These are phyloP conservation scores for Eragrostis nindensis DNA, from an alignment of 176 grass and related monocot species.

Conservation along the genomic window DNA sequence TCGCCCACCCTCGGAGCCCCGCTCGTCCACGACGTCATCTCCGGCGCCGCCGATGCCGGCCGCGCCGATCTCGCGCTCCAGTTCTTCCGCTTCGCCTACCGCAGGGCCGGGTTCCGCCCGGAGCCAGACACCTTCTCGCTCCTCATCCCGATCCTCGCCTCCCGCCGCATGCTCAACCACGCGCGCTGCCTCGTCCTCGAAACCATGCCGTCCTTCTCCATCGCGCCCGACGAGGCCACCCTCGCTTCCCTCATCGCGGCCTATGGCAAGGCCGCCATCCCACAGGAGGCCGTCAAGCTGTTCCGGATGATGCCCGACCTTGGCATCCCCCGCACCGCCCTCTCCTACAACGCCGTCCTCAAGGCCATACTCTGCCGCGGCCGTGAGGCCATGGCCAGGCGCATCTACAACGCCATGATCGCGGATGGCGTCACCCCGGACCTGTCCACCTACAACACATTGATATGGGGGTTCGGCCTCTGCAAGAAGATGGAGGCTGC, in stretches of 20 bases:
- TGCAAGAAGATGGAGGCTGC: constrained; percentile 77
- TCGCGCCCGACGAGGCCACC: constrained; percentile 68
- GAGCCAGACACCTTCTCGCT: constrained; percentile 60
- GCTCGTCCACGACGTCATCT: constrained; percentile 74
- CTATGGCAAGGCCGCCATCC: constrained; percentile 72
- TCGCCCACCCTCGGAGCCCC: constrained; percentile 46
- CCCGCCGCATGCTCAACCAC: constrained; percentile 87
- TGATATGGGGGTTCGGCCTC: constrained; percentile 89
- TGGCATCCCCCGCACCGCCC: constrained; percentile 62
- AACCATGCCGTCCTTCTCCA: constrained; percentile 71
- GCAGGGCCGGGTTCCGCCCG: constrained; percentile 76
- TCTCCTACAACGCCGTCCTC: constrained; percentile 86
- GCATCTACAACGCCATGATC: constrained; percentile 87
- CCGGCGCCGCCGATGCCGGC: constrained; percentile 24
- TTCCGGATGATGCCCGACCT: constrained; percentile 92
- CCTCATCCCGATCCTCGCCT: constrained; percentile 62
- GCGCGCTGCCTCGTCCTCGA: constrained; percentile 93
- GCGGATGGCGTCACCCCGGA: constrained; percentile 49
- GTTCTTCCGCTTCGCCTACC: constrained; percentile 95
- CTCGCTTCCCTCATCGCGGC: constrained; percentile 66
- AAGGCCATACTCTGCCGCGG: constrained; percentile 84
- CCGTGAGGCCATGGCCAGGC: constrained; percentile 75
- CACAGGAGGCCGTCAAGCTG: constrained; percentile 91
- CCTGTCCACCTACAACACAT: constrained; percentile 74
- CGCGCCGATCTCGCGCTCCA: constrained; percentile 69